phyloP scores from a whole-genome alignment of 2,329 filamentous ascomycete genomes.

The Pyrenophora seminiperda region DNA sequence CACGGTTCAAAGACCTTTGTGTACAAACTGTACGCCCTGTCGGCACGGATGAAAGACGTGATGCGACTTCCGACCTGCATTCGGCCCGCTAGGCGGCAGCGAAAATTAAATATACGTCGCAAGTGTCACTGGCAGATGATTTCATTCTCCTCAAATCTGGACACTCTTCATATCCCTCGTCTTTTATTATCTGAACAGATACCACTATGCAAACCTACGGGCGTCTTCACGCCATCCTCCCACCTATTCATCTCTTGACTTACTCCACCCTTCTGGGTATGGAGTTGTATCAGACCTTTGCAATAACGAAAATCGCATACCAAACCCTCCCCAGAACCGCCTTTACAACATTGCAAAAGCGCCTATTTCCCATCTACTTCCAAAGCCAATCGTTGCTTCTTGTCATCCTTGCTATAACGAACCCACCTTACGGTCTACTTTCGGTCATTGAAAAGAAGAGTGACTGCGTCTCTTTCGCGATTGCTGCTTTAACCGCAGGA shows the following conservation, averaged over 20 bases:
- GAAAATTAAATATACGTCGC: background rate
- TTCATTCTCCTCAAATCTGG: background rate
- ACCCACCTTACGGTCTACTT: constrained; percentile 40
- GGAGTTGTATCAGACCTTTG: constrained; percentile 49
- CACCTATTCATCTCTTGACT: constrained; percentile 46
- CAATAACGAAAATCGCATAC: constrained; percentile 50
- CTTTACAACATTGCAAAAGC: constrained; percentile 50
- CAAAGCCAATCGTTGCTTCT: constrained; percentile 45
- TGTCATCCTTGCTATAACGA: constrained; percentile 42
- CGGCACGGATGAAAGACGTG: background rate
- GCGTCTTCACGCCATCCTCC: constrained; percentile 11
- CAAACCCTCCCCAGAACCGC: constrained; percentile 43
- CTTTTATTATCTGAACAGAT: no score
- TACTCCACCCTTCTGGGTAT: constrained; percentile 50
- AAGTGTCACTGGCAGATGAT: background rate
- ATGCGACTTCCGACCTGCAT: background rate
- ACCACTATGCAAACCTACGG: background rate
- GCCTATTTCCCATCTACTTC: constrained; percentile 51
- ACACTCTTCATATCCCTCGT: no score
- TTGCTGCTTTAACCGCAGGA: constrained; percentile 39
- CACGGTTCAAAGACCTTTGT: no score
- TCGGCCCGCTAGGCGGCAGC: constrained; percentile 9
- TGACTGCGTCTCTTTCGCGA: constrained; percentile 33
- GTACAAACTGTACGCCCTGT: background rate
- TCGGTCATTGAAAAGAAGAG: constrained; percentile 31